Evolutionary conservation across 257 asterid species (phyloP).

Genomic region (Capsicum chinense): DNA sequence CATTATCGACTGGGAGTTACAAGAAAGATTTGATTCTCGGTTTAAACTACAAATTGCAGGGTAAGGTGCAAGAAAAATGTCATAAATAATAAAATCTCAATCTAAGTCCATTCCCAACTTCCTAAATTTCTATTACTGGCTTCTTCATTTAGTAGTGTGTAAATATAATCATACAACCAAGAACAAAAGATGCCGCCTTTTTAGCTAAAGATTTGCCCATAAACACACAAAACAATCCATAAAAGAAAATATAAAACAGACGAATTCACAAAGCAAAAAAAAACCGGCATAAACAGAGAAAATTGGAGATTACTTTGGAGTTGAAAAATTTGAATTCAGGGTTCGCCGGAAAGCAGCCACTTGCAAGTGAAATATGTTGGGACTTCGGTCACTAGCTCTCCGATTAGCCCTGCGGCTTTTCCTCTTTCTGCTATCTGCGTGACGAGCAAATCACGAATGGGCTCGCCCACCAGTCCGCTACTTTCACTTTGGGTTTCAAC

Average conservation of each 20-base stretch:
- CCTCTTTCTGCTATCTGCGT: background rate
- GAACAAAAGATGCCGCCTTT: conserved; percentile 2
- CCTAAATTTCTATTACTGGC: background rate
- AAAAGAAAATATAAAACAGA: conserved; percentile 4
- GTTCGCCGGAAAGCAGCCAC: background rate
- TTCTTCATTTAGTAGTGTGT: background rate
- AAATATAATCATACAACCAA: background rate
- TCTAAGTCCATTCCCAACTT: background rate
- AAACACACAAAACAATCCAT: background rate
- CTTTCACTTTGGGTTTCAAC: background rate
- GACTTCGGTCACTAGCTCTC: background rate
- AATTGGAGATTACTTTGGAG: background rate
- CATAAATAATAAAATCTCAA: background rate
- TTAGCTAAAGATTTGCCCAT: background rate
- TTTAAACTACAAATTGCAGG: background rate
- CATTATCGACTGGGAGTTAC: background rate
- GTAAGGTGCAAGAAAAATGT: background rate
- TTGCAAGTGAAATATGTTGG: background rate
- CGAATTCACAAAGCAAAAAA: background rate
- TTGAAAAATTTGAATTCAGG: background rate
- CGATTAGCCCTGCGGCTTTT: conserved; percentile 13
- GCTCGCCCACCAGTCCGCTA: background rate
- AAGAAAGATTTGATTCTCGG: background rate
- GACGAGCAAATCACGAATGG: background rate
- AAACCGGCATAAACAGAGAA: background rate